phyloP scores from a whole-genome alignment of 352 stramenopile species.

The Pythium utonaiense region DNA sequence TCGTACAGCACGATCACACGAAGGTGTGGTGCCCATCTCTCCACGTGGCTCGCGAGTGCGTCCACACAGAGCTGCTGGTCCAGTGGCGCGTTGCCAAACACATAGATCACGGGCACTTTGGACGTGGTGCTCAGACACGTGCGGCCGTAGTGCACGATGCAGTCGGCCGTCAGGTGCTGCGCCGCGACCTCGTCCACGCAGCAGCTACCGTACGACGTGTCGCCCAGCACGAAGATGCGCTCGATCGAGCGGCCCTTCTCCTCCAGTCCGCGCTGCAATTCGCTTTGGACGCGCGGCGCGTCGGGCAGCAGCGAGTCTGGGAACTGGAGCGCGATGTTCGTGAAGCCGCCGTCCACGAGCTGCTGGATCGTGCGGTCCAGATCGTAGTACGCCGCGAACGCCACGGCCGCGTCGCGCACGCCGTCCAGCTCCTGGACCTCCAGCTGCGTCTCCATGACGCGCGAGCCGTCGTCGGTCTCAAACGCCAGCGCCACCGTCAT shows the following conservation, averaged over 20 bases:
- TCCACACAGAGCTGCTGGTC: slow-evolving; percentile 54
- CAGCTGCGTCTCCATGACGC: slow-evolving; percentile 63
- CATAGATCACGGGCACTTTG: slow-evolving; percentile 90
- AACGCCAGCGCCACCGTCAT: slow-evolving; percentile 80
- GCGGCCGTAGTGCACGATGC: slow-evolving; percentile 94
- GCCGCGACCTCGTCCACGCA: slow-evolving; percentile 95
- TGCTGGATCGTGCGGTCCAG: slow-evolving; percentile 54
- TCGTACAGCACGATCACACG: slow-evolving; percentile 90
- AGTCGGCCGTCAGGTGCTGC: slow-evolving; percentile 91
- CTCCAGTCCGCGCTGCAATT: slow-evolving; percentile 42
- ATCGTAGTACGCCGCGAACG: slow-evolving; percentile 60
- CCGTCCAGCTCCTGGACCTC: slow-evolving; percentile 53
- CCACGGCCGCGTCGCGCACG: slow-evolving; percentile 35
- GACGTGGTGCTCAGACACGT: slow-evolving; percentile 87
- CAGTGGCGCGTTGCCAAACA: slow-evolving; percentile 78
- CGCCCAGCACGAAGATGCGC: slow-evolving; percentile 92
- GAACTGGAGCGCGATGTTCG: slow-evolving; percentile 93
- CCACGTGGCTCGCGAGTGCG: slow-evolving; percentile 30
- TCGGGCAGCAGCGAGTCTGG: slow-evolving; percentile 92
- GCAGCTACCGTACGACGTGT: slow-evolving; percentile 95
- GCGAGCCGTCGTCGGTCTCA: slow-evolving; percentile 78
- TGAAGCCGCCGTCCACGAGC: slow-evolving; percentile 56
- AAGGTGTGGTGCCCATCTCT: slow-evolving; percentile 32
- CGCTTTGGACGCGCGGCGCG: slow-evolving; percentile 81
- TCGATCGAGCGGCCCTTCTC: slow-evolving; percentile 40